These are phyloP conservation scores for Trametes cingulata DNA, from an alignment of 768 basidiomycete species.

Conservation along the genomic window DNA sequence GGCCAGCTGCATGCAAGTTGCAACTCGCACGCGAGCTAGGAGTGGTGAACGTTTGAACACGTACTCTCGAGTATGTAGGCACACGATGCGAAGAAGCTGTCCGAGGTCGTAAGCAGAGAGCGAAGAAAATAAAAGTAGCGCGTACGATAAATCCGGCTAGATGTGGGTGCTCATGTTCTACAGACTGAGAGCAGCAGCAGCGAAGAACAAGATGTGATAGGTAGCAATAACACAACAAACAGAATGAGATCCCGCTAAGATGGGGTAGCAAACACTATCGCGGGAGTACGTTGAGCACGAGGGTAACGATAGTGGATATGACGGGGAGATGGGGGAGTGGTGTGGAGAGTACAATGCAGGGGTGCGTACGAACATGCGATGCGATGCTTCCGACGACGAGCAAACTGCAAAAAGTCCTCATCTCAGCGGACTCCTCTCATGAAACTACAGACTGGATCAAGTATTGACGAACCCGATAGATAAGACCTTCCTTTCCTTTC, in stretches of 20 bases:
- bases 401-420: constrained; percentile 7
- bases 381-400: constrained; percentile 12
- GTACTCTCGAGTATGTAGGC: background rate
- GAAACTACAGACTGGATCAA: constrained; percentile 21
- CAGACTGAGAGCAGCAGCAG: background rate
- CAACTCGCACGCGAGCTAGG: background rate
- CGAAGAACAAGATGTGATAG: constrained; percentile 10
- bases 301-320: background rate
- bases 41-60: background rate
- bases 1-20: background rate
- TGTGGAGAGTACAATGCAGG: constrained; percentile 14
- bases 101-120: constrained; percentile 2
- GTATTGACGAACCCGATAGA: constrained; percentile 17
- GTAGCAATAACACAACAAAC: constrained; percentile 24
- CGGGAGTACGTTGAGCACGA: background rate
- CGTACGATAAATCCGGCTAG: constrained; percentile 21
- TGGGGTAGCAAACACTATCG: background rate
- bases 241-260: constrained; percentile 4
- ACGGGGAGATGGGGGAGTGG: background rate
- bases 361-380: constrained; percentile 22
- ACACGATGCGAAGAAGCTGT: background rate
- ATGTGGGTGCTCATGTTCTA: constrained; percentile 11
- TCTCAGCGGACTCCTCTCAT: constrained; percentile 19
- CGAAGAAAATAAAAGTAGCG: background rate
- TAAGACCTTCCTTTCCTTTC: constrained; percentile 1